A percentile compares a stretch with the other conserved stretches of the same genome.
phyloP scores from a whole-genome alignment of 2,329 filamentous ascomycete genomes.

The Diaporthe helianthi region DNA sequence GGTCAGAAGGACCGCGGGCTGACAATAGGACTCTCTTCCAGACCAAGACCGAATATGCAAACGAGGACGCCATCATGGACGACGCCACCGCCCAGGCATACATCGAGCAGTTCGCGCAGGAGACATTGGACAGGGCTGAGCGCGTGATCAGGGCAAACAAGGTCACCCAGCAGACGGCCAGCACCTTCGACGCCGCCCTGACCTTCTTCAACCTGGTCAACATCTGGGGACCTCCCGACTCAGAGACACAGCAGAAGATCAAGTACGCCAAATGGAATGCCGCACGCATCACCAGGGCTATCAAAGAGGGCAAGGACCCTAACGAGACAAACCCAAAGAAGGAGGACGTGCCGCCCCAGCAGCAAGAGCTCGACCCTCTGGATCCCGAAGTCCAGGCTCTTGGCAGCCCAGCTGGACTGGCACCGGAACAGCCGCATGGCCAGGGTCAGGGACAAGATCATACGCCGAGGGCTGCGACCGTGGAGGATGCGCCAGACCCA shows the following conservation, averaged over 20 bases:
- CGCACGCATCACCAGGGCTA: constrained; percentile 84
- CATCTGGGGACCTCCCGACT: constrained; percentile 80
- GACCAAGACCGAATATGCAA: constrained; percentile 75
- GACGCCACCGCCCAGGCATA: constrained; percentile 89
- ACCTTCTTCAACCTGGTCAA: constrained; percentile 90
- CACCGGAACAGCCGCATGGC: not conserved
- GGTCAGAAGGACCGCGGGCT: not conserved
- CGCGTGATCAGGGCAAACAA: constrained; percentile 82
- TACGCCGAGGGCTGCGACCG: constrained; percentile 50
- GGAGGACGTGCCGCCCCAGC: constrained; percentile 57
- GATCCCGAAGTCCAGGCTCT: constrained; percentile 70
- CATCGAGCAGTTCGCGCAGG: constrained; percentile 90
- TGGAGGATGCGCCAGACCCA: constrained; percentile 61
- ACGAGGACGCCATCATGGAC: constrained; percentile 84
- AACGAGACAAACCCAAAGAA: constrained; percentile 85
- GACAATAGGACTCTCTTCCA: constrained; percentile 41
- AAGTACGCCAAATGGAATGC: constrained; percentile 98
- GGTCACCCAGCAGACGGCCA: constrained; percentile 89
- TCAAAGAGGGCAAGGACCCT: constrained; percentile 89
- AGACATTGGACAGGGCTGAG: constrained; percentile 86
- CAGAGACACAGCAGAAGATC: constrained; percentile 83
- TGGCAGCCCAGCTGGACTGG: constrained; percentile 40
- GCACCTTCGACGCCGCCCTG: constrained; percentile 90
- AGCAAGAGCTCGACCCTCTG: constrained; percentile 61
- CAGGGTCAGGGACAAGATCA: constrained; percentile 14